phyloP scores from a whole-genome alignment of 2,329 filamentous ascomycete species.

The Fusarium sp. region DNA sequence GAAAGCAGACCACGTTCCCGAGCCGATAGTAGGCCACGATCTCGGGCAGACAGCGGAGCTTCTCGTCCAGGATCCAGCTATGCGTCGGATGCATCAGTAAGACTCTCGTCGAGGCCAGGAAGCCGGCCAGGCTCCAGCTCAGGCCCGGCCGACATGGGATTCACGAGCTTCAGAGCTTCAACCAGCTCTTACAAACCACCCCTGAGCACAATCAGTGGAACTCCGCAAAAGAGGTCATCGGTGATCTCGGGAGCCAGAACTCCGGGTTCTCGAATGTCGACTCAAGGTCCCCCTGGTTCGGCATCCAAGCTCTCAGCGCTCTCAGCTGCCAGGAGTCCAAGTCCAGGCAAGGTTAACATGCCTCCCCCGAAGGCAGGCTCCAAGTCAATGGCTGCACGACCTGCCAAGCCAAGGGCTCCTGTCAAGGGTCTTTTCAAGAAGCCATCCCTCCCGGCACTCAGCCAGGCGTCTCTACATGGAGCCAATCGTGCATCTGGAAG shows the following conservation, averaged over 20 bases:
- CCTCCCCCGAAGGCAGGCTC: slow-evolving; percentile 54
- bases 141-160: slow-evolving; percentile 54
- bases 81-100: slow-evolving; percentile 69
- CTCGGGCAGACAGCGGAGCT: slow-evolving; percentile 56
- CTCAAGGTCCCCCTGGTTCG: slow-evolving; percentile 35
- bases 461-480: slow-evolving; percentile 30
- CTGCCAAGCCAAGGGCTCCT: slow-evolving; percentile 63
- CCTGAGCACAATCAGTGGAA: slow-evolving; percentile 56
- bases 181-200: slow-evolving; percentile 57
- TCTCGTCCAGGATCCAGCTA: slow-evolving; percentile 68
- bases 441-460: slow-evolving; percentile 58
- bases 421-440: slow-evolving; percentile 66
- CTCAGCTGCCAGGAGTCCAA: slow-evolving; percentile 48
- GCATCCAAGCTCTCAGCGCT: slow-evolving; percentile 41
- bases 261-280: slow-evolving; percentile 37
- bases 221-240: slow-evolving; percentile 51
- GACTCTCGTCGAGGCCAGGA: slow-evolving; percentile 59
- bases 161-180: slow-evolving; percentile 55
- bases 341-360: slow-evolving; percentile 50
- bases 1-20: slow-evolving; percentile 60
- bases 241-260: slow-evolving; percentile 32
- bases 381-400: slow-evolving; percentile 58
- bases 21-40: slow-evolving; percentile 59
- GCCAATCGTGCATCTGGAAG: slow-evolving; percentile 27
- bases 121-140: slow-evolving; percentile 67